Evolutionary conservation across 371 early-diverging fungal species (phyloP), one percentile per base, ranked within the genome.

Genomic region (Conidiobolus incongruus): DNA sequence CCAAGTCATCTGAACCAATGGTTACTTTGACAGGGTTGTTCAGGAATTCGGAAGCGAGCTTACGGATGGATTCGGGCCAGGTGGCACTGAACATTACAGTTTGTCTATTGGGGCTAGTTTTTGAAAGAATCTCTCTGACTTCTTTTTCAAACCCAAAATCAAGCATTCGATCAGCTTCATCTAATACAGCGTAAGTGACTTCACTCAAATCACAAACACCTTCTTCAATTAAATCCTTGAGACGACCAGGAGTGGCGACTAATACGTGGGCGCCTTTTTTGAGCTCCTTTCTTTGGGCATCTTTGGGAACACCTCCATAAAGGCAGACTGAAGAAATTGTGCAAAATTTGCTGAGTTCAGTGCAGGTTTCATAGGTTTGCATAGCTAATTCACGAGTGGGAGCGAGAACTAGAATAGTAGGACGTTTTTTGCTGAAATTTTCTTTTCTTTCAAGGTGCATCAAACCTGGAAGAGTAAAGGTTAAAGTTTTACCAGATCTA

Each of bases 101-200:
- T 55, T 90, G 88, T 16, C 85, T 76, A 19, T 72, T 61, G 24
- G 50, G 58, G 46, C 53, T 61, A 33, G 68, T 65, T 30, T 58
- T 38, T 29, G 61, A 52, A 53, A 83, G 62, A 42, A 87, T 88
- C 23, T 70, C 67, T 35, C 81, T 74, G 50, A 98, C 75, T 30
- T 82, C 93, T 38, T 80, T 69, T 43, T 83, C 86, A 59, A 91
- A 96, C 45, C 90, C 93, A 40, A 75, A 66, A 52, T 90, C 92
- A 50, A 93, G 59, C 81, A 92, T 88, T 45, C 88, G 74, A 68
- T 96, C 97, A 26, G 89, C 90, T 61, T 96, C 97, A 56, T 93
- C 94, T 40, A 96, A 57, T 2, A 93, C 88, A 53, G 91, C 54
- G 54, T 77, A 86, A 0, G 68, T 63, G n/a, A 84, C 73, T 22